These are phyloP conservation scores for Sextonia rubra DNA, from an alignment of 164 flowering plant genomes.

Conservation along the genomic window DNA sequence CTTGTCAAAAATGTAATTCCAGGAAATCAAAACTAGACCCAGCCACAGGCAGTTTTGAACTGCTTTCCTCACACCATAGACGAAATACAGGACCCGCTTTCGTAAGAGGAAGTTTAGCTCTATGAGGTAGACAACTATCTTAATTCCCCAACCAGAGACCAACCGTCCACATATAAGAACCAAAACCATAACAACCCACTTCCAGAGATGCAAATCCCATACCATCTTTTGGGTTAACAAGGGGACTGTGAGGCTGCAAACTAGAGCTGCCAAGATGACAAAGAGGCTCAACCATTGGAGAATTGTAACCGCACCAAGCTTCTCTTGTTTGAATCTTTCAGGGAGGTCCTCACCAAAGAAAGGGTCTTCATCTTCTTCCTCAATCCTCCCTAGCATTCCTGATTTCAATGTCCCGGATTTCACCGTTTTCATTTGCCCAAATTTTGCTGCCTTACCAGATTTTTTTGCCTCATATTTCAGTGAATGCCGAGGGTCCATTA, in stretches of 20 bases:
- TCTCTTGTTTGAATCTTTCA: constrained; percentile 30
- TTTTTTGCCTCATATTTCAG: constrained; percentile 2
- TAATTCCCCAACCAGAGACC: constrained; percentile 65
- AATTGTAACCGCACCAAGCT: constrained; percentile 23
- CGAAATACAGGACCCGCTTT: constrained; percentile 64
- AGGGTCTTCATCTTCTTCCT: constrained; percentile 43
- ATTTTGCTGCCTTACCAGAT: constrained; percentile 7
- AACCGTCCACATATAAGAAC: constrained; percentile 60
- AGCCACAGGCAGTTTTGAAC: constrained; percentile 73
- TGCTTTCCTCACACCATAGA: constrained; percentile 60
- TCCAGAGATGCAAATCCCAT: constrained; percentile 59
- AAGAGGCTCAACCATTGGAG: constrained; percentile 45
- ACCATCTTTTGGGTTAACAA: constrained; percentile 14
- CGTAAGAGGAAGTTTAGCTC: constrained; percentile 57
- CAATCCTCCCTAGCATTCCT: constrained; percentile 13
- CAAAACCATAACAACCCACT: constrained; percentile 54
- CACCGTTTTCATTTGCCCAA: neutral
- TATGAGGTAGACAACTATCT: constrained; percentile 46
- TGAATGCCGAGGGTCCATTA: constrained; percentile 29
- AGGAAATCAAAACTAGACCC: constrained; percentile 49
- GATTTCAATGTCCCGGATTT: constrained; percentile 18
- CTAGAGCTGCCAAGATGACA: constrained; percentile 34
- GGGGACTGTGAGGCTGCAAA: constrained; percentile 34
- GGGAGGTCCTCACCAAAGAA: constrained; percentile 45
- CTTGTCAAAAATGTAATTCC: constrained; percentile 46